These are phyloP conservation scores for Fonsecaea pedrosoi DNA, from an alignment of 2,329 filamentous ascomycete genomes.

Conservation along the genomic window DNA sequence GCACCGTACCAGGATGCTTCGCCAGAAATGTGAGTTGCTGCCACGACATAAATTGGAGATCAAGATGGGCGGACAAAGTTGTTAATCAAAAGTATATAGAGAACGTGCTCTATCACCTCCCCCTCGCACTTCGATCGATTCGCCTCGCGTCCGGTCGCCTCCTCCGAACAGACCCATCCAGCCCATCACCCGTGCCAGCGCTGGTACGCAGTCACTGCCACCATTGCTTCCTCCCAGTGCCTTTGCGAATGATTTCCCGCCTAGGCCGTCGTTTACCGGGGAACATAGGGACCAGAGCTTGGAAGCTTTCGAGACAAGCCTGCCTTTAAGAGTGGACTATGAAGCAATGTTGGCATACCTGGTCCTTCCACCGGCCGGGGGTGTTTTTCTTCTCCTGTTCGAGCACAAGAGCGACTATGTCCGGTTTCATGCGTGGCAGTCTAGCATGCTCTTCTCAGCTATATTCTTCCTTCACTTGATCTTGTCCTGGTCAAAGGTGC, in stretches of 20 bases:
- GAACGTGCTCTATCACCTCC: constrained; percentile 76
- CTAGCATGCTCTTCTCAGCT: constrained; percentile 78
- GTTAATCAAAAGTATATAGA: constrained; percentile 44
- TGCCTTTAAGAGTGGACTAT: constrained; percentile 84
- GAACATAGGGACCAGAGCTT: constrained; percentile 68
- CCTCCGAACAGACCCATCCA: constrained; percentile 53
- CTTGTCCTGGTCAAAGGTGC: constrained; percentile 80
- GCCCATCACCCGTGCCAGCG: constrained; percentile 53
- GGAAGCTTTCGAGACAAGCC: constrained; percentile 81
- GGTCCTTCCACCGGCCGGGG: constrained; percentile 81
- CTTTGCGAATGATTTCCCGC: constrained; percentile 43
- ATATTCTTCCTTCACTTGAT: constrained; percentile 76
- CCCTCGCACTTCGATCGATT: constrained; percentile 55
- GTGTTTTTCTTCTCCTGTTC: constrained; percentile 79
- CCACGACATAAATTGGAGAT: neutral
- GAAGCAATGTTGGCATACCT: constrained; percentile 92
- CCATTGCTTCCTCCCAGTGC: constrained; percentile 50
- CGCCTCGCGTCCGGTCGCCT: constrained; percentile 61
- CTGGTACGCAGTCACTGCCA: constrained; percentile 49
- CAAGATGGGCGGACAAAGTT: neutral
- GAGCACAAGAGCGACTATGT: constrained; percentile 98
- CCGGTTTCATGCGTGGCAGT: constrained; percentile 97
- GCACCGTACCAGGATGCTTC: constrained; percentile 94
- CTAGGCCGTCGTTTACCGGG: constrained; percentile 47
- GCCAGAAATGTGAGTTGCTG: constrained; percentile 65